Evolutionary conservation across 2,329 filamentous ascomycete species (phyloP).

Genomic region (Aschersonia sp.): DNA sequence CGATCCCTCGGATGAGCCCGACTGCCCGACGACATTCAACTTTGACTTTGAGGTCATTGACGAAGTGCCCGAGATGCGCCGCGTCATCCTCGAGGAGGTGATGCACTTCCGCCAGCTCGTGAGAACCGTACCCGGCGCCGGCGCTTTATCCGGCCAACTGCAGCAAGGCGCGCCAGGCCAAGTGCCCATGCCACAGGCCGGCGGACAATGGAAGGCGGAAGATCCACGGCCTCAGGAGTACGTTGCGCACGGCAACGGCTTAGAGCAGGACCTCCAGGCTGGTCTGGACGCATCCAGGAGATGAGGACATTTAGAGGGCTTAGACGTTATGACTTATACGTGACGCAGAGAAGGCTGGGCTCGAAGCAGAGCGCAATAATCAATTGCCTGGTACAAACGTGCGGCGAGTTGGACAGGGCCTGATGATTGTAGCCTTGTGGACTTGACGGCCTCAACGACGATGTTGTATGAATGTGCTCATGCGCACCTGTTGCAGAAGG

Average conservation of each 20-base stretch:
- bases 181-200: slow-evolving; percentile 37
- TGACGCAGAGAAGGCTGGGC: too few relatives aligned
- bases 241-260: slow-evolving; percentile 27
- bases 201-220: slow-evolving; percentile 40
- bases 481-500: too few relatives aligned
- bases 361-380: too few relatives aligned
- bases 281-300: slow-evolving; percentile 20
- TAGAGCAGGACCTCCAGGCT: slow-evolving; percentile 45
- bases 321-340: too few relatives aligned
- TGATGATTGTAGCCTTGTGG: too few relatives aligned
- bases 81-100: slow-evolving; percentile 95
- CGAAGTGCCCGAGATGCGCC: slow-evolving; percentile 86
- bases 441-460: too few relatives aligned
- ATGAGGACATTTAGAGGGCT: slow-evolving; percentile 1
- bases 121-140: slow-evolving; percentile 31
- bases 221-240: slow-evolving; percentile 48
- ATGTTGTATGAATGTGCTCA: too few relatives aligned
- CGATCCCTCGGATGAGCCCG: slow-evolving; percentile 88
- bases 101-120: slow-evolving; percentile 60
- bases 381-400: too few relatives aligned
- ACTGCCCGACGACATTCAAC: slow-evolving; percentile 88
- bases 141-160: slow-evolving; percentile 16
- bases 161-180: slow-evolving; percentile 24
- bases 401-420: too few relatives aligned
- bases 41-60: slow-evolving; percentile 98